Conservation (phyloP, 768 basidiomycete species). For the Leucocoprinus birnbaumii region DNA sequence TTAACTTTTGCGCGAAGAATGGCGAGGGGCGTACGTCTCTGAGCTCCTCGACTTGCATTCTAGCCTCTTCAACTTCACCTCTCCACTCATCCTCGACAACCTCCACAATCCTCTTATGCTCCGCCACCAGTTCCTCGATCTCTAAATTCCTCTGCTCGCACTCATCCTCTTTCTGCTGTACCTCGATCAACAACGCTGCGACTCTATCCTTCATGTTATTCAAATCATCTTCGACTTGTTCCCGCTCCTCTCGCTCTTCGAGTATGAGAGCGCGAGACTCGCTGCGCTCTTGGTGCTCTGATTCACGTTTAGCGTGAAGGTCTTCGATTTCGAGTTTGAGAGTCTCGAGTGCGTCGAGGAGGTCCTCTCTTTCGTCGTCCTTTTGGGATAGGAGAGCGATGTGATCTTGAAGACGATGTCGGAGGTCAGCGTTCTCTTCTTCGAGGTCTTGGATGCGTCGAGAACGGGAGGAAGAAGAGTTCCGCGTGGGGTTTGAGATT, state of each 20-base stretch:
- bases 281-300: slow-evolving; percentile 65
- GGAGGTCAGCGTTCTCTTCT: slow-evolving; percentile 61
- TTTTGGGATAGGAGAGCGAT: slow-evolving; percentile 49
- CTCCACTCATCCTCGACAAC: slow-evolving; percentile 84
- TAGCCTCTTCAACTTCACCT: slow-evolving; percentile 81
- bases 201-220: slow-evolving; percentile 74
- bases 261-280: slow-evolving; percentile 68
- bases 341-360: slow-evolving; percentile 62
- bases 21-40: slow-evolving; percentile 49
- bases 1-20: background rate
- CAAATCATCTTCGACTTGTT: slow-evolving; percentile 76
- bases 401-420: slow-evolving; percentile 54
- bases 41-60: slow-evolving; percentile 76
- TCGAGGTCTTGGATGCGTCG: slow-evolving; percentile 56
- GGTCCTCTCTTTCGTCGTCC: slow-evolving; percentile 72
- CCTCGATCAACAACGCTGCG: slow-evolving; percentile 77
- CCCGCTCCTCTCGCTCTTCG: slow-evolving; percentile 71
- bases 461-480: slow-evolving; percentile 34
- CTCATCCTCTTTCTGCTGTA: slow-evolving; percentile 87
- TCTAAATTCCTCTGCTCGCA: slow-evolving; percentile 75
- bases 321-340: slow-evolving; percentile 68
- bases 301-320: slow-evolving; percentile 55
- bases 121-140: slow-evolving; percentile 72
- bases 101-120: slow-evolving; percentile 70
- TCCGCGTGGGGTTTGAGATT: slow-evolving; percentile 30